Base-by-base conservation (phyloP, 2,329 filamentous ascomycete genomes). In the Ophiostoma australiae region DNA sequence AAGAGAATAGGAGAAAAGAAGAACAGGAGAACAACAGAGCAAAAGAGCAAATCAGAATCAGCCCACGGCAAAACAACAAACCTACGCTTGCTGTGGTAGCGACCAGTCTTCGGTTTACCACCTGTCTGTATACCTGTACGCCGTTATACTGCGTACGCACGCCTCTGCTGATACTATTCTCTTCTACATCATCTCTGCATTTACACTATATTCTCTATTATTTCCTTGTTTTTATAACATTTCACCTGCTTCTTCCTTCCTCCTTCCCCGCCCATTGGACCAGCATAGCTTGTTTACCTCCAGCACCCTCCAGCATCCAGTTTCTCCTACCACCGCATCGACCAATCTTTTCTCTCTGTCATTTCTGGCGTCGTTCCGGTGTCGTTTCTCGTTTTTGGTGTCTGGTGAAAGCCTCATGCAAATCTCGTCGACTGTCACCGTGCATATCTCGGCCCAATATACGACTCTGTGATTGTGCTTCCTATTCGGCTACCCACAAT, bases 141-240 rank as follows among this genome's bases (percentile, higher is more conserved):
- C 70, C 72, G 73, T 74, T 66, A 71, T 74, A 74, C 73, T 72
- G 71, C 69, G 70, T 72, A 73, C 69, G 61, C 72, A 66, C 58
- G 55, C 68, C 35, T 69, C 52, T 71, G 20, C 41, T 67, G 55
- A 65, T 69, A n/a, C 44, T 48, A 1, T 48, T 31, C 52, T 27
- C 52, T 58, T 58, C 23, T 52, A 23, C 23, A 23, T 33, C 55
- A 31, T 63, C 20, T n/a, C n/a, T n/a, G 17, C 44, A 48, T n/a
- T 48, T 20, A 7, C 44, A n/a, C 20, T 48, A 48, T 48, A 20
- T 48, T 48, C 20, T n/a, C 17, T 17, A 48, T 20, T 48, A 37
- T 41, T 35, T 37, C n/a, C 63, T n/a, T n/a, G 7, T 37, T 23
- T 44, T 17, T 67, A 27, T 27, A 44, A 44, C 6, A 67, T 31